These are phyloP conservation scores for Alternaria alternata DNA, from an alignment of 2,329 filamentous ascomycete species.

Conservation along the genomic window DNA sequence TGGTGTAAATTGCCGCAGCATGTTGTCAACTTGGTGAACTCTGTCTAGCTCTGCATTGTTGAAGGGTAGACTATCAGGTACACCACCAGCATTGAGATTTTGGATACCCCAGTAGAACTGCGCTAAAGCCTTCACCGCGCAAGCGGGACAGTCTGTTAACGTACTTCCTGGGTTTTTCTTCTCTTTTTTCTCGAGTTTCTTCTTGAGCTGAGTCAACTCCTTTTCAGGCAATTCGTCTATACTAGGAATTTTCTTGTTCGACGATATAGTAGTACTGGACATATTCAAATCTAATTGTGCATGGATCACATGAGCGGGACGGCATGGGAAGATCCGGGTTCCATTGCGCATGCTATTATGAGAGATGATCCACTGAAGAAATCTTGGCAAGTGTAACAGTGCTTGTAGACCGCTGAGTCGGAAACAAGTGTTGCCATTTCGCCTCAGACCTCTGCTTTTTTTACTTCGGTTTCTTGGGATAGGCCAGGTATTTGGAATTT, in stretches of 20 bases:
- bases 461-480: background rate
- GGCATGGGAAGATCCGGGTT: background rate
- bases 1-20: background rate
- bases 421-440: background rate
- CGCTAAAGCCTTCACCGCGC: background rate
- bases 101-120: background rate
- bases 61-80: background rate
- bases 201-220: background rate
- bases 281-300: background rate
- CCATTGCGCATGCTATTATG: background rate
- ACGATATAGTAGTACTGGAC: background rate
- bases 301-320: background rate
- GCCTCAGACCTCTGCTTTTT: background rate
- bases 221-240: background rate
- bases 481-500: background rate
- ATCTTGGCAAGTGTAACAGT: background rate
- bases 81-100: background rate
- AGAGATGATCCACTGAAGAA: background rate
- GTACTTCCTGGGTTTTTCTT: background rate
- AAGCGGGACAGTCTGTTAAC: background rate
- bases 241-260: background rate
- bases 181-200: background rate
- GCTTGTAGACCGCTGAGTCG: background rate
- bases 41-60: background rate
- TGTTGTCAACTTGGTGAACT: background rate